Conservation (phyloP, 768 basidiomycete species). For the Serpula lacrymans region DNA sequence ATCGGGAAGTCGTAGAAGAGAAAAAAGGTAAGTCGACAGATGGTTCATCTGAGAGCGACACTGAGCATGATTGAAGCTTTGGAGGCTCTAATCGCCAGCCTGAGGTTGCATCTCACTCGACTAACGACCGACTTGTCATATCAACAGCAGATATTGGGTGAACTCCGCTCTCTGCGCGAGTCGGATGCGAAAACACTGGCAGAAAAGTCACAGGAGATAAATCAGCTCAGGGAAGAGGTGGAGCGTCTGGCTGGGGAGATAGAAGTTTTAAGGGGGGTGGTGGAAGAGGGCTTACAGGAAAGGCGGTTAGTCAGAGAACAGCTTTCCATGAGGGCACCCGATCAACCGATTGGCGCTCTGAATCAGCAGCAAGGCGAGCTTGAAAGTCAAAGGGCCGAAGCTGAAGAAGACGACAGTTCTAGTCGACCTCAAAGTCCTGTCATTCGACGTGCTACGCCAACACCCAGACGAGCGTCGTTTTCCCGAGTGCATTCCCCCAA, state of each 20-base stretch:
- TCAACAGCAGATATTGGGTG: conserved; percentile 67
- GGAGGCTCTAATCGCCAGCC: conserved; percentile 71
- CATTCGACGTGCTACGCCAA: too few species aligned
- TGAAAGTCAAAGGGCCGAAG: conserved; percentile 13
- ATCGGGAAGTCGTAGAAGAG: conserved; percentile 79
- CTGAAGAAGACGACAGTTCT: conserved; percentile 26
- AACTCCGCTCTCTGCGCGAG: conserved; percentile 62
- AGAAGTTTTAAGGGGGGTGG: conserved; percentile 78
- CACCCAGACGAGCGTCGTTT: background rate
- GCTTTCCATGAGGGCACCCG: conserved; percentile 8
- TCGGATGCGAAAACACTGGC: conserved; percentile 54
- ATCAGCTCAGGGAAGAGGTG: conserved; percentile 67
- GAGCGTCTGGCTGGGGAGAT: conserved; percentile 83
- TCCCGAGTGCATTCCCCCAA: conserved; percentile 1
- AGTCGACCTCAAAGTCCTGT: too few species aligned
- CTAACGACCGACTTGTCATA: conserved; percentile 76
- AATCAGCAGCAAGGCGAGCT: background rate
- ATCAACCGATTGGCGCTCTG: too few species aligned
- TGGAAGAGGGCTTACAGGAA: conserved; percentile 83
- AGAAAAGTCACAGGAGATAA: conserved; percentile 65
- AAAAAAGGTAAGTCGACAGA: conserved; percentile 71
- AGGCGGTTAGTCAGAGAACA: conserved; percentile 54
- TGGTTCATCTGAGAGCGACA: conserved; percentile 1
- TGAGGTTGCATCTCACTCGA: conserved; percentile 72
- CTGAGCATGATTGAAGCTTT: conserved; percentile 49